Evolutionary conservation across 768 basidiomycete species (phyloP).

Genomic region (Phaffia tasmanica): DNA sequence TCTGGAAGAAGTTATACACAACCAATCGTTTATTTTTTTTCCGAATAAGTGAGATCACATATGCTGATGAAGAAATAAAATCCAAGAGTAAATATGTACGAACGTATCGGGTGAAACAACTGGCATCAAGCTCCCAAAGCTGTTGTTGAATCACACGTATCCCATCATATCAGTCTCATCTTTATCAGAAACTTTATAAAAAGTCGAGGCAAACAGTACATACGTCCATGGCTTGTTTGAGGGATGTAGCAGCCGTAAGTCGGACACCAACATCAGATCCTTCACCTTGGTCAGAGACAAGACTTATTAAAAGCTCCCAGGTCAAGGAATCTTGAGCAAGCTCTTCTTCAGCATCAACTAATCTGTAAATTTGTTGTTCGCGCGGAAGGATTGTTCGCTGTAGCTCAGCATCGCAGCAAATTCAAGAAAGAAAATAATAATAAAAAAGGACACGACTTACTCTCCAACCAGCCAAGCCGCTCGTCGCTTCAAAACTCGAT

Average conservation of each 20-base stretch:
- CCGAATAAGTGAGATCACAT: background rate
- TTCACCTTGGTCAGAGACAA: constrained; percentile 2
- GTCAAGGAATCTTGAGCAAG: constrained; percentile 1
- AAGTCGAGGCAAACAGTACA: background rate
- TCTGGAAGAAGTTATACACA: constrained; percentile 1
- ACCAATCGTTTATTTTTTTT: too few species aligned
- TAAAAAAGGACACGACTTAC: background rate
- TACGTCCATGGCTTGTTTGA: constrained; percentile 22
- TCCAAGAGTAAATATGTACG: background rate
- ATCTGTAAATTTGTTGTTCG: background rate
- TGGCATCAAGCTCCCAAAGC: constrained; percentile 24
- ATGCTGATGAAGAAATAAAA: background rate
- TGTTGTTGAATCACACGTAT: background rate
- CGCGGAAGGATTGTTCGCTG: background rate
- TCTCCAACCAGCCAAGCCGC: constrained; percentile 25
- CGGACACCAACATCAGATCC: constrained; percentile 17
- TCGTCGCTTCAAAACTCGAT: constrained; percentile 13
- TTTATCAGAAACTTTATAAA: background rate
- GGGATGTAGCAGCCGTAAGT: constrained; percentile 10
- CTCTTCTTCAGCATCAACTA: constrained; percentile 26
- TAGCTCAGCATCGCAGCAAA: too few species aligned
- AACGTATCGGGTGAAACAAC: constrained; percentile 15
- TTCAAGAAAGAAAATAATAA: background rate
- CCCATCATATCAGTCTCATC: background rate
- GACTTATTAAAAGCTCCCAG: constrained; percentile 14